These are phyloP conservation scores for Evernia prunastri DNA, from an alignment of 495 filamentous ascomycete genomes.

Conservation along the genomic window DNA sequence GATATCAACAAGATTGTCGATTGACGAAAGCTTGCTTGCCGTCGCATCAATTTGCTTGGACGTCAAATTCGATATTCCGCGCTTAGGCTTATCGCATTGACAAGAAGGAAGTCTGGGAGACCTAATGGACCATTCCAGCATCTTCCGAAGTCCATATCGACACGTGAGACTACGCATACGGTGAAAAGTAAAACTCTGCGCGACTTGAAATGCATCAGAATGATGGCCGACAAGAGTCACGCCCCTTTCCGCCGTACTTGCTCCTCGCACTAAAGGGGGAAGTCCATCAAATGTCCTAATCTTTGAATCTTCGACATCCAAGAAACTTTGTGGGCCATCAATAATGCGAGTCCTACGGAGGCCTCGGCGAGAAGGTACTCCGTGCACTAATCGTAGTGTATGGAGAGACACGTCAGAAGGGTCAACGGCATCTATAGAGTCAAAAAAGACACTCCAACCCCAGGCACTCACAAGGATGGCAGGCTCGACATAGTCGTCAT, in stretches of 20 bases:
- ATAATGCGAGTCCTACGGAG: slow-evolving; percentile 15
- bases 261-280: slow-evolving; percentile 3
- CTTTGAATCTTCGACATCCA: too few species aligned
- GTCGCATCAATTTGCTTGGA: not conserved
- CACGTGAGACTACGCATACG: not conserved
- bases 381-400: slow-evolving; percentile 13
- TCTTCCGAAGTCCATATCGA: slow-evolving; percentile 12
- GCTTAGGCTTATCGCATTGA: not conserved
- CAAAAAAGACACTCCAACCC: slow-evolving; percentile 20
- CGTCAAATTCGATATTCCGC: not conserved
- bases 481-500: not conserved
- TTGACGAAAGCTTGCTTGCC: too few species aligned
- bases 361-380: slow-evolving; percentile 14
- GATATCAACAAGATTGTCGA: not conserved
- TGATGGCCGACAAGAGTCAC: slow-evolving; percentile 12
- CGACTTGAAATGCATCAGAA: slow-evolving; percentile 17
- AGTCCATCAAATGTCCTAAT: too few species aligned
- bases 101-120: slow-evolving; percentile 5
- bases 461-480: slow-evolving; percentile 15
- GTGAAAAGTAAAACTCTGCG: slow-evolving; percentile 10
- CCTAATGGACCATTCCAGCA: slow-evolving; percentile 11
- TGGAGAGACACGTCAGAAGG: slow-evolving; percentile 6
- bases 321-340: slow-evolving; percentile 12
- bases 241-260: slow-evolving; percentile 6
- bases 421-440: slow-evolving; percentile 14